These are phyloP conservation scores for Russula emetica DNA, from an alignment of 768 basidiomycete genomes.

Conservation along the genomic window DNA sequence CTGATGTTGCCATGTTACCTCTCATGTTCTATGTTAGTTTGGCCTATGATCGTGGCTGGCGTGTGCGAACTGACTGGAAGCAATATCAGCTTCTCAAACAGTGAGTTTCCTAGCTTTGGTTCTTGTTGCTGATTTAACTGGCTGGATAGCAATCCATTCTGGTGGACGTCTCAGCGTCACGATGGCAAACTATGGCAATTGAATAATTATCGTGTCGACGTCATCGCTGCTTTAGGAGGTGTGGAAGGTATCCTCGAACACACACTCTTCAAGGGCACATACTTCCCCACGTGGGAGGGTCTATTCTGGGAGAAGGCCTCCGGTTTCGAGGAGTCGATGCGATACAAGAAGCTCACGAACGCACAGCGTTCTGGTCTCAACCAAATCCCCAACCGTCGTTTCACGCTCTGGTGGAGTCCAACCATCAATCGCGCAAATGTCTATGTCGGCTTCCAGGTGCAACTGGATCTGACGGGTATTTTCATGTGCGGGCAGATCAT, in stretches of 20 bases:
- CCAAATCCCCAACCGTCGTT: slow-evolving; percentile 97
- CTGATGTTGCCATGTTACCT: slow-evolving; percentile 2
- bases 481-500: slow-evolving; percentile 58
- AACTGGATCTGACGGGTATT: slow-evolving; percentile 94
- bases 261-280: slow-evolving; percentile 95
- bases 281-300: slow-evolving; percentile 97
- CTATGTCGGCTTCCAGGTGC: slow-evolving; percentile 99
- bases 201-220: slow-evolving; percentile 98
- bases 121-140: not conserved
- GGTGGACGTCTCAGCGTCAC: slow-evolving; percentile 98
- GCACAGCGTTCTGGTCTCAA: slow-evolving; percentile 97
- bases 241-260: slow-evolving; percentile 97
- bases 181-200: slow-evolving; percentile 96
- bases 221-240: slow-evolving; percentile 95
- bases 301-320: slow-evolving; percentile 99
- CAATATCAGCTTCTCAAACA: slow-evolving; percentile 92
- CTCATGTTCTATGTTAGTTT: slow-evolving; percentile 43
- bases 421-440: slow-evolving; percentile 99
- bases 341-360: slow-evolving; percentile 95
- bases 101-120: slow-evolving; percentile 41
- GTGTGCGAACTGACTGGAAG: slow-evolving; percentile 96
- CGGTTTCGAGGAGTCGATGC: slow-evolving; percentile 94
- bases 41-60: slow-evolving; percentile 99
- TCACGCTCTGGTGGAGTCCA: slow-evolving; percentile 99
- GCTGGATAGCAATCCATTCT: slow-evolving; percentile 80